Evolutionary conservation across 2,329 filamentous ascomycete genomes (phyloP), one percentile per base, ranked within the genome.

Genomic region (Pseudogymnoascus verrucosus): DNA sequence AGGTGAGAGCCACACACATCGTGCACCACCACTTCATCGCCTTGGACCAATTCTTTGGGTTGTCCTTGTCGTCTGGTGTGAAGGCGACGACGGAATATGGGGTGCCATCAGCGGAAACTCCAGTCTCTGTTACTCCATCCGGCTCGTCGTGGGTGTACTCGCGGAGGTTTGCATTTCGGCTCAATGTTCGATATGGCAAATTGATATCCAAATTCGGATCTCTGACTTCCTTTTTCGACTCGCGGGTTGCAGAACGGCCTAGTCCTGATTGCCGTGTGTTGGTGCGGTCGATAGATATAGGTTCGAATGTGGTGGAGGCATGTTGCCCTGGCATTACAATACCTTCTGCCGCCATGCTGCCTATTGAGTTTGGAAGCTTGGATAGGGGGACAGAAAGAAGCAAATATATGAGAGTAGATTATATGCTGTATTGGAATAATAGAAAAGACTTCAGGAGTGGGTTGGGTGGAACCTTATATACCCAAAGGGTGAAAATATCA

Each of bases 31-130:
- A 93, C 76, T 93, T 95, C 74, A 79, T 88, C 1, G 76, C 78
- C 74, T 91, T 91, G 64, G 82, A 85, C 89, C 89, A 95, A 75
- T 93, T 95, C 80, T 93, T 93, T 0, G 91, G 90, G 71, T 93
- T 93, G 67, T 87, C 89, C 0, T 84, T 83, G 72, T 95, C 90
- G 64, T 86, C 78, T 2, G 87, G 81, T 3, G 80, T 83, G 71
- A 95, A 96, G 0, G 87, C 89, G 36, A 90, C 86, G 8, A 90
- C 77, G 64, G 87, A 84, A 71, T 84, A 87, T 1, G 66, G 63
- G 39, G 71, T 59, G 60, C 69, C 70, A 65, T 72, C 68, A 31
- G 66, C 65, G 16, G 68, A 12, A 12, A 64, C 62, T n/a, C 69
- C 70, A 34, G 65, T 67, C 6, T 61, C 59, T 67, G 91, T 89